phyloP scores from a whole-genome alignment of 331 rosid species.

The Malus hybrid region DNA sequence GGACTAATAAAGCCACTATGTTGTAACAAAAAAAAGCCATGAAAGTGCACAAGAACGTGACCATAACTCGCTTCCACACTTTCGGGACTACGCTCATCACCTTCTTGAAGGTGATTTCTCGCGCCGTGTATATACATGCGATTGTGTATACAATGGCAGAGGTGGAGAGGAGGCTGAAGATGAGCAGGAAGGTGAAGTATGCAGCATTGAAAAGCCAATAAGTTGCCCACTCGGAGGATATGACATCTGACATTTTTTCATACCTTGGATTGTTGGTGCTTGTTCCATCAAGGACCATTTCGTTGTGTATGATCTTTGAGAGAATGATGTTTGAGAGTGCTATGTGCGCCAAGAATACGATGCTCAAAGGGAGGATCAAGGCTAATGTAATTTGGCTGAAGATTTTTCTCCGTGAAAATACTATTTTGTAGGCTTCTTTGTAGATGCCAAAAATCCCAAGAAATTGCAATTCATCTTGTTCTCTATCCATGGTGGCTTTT shows the following conservation, averaged over 20 bases:
- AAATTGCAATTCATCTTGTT: slow-evolving; percentile 66
- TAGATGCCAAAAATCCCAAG: slow-evolving; percentile 45
- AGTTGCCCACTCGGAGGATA: slow-evolving; percentile 39
- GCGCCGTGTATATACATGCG: slow-evolving; percentile 54
- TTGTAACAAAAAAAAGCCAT: slow-evolving; percentile 31
- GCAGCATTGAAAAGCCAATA: slow-evolving; percentile 40
- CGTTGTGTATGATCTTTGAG: slow-evolving; percentile 20
- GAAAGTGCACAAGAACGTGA: slow-evolving; percentile 54
- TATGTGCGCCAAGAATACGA: slow-evolving; percentile 56
- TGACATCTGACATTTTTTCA: slow-evolving; percentile 20
- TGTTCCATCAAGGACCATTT: slow-evolving; percentile 13
- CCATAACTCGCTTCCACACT: slow-evolving; percentile 76
- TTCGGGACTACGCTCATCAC: slow-evolving; percentile 64
- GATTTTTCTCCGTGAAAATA: slow-evolving; percentile 42
- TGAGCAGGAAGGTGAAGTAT: slow-evolving; percentile 46
- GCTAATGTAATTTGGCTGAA: slow-evolving; percentile 55
- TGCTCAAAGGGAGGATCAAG: slow-evolving; percentile 68
- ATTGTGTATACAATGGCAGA: slow-evolving; percentile 80
- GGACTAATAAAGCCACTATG: background rate
- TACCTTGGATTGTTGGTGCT: slow-evolving; percentile 15
- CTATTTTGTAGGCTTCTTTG: slow-evolving; percentile 54
- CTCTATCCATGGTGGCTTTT: slow-evolving; percentile 39
- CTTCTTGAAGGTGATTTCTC: slow-evolving; percentile 40
- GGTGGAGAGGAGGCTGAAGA: slow-evolving; percentile 70
- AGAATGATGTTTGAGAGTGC: slow-evolving; percentile 45